Base-by-base conservation (phyloP, 768 basidiomycete species). In the Mrakia blollopis region DNA sequence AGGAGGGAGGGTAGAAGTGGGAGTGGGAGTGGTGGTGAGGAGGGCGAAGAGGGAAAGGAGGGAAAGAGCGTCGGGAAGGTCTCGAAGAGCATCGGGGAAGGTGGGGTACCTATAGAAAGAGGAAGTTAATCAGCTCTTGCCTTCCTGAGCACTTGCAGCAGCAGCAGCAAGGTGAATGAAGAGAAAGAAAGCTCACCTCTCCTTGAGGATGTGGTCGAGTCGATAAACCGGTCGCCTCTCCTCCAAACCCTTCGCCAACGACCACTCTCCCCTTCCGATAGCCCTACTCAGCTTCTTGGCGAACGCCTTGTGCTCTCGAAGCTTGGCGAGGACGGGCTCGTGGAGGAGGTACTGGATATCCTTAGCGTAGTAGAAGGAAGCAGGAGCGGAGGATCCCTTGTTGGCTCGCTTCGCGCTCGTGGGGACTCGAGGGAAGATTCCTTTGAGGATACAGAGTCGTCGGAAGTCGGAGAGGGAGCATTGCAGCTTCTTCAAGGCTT, bases 351-450 rank as follows among this genome's bases (percentile, higher is more conserved):
- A 98, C 75, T 92, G 92, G 79, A 99, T 96, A 82, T 99, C 97
- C 85, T 99, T 99, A 37, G 92, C 87, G 83, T 98, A 98, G 85
- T 99, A 99, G 85, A 98, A 99, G 3, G 94, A 93, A 0, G 97
- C 94, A 6, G 95, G 94, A 0, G 93, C 95, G 72, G 94, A 94
- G 4, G 93, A 96, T 1, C 96, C 97, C 83, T 97, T 98, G 86
- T 98, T 98, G 52, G 96, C 97, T 79, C 89, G 89, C 83, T 98
- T 99, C 80, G 89, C 89, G 85, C 89, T 90, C 65, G 89, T 89
- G 35, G 97, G 97, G 83, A 99, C 97, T 74, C 96, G 92, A 79
- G 97, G 97, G 83, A 96, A 67, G 73, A 77, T 61, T 35, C 96
- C 97, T 87, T 99, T 99, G 80, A 99, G 86, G 80, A 99, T 99